A percentile compares a stretch with the other conserved stretches of the same genome.
phyloP scores from a whole-genome alignment of 176 grass and related monocot genomes.

The Avena eriantha region DNA sequence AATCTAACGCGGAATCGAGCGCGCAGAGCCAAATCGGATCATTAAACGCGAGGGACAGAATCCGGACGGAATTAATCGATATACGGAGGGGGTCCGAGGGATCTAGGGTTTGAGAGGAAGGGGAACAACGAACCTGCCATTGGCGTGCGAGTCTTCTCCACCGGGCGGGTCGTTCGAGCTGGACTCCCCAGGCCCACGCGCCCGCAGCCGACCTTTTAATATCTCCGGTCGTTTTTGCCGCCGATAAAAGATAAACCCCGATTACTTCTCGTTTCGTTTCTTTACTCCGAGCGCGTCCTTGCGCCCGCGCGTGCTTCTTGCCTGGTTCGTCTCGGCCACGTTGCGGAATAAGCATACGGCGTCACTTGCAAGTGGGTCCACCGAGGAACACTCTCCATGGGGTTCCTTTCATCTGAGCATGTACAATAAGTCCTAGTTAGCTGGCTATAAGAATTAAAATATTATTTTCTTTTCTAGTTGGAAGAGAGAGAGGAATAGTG shows the following conservation, averaged over 20 bases:
- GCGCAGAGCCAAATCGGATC: background rate
- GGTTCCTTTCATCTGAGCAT: background rate
- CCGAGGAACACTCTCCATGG: no score
- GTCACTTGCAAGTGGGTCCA: background rate
- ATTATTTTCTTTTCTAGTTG: no score
- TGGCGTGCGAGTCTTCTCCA: conserved; percentile 23
- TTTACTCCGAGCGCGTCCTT: background rate
- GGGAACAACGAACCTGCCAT: conserved; percentile 51
- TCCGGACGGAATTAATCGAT: background rate
- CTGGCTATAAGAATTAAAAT: no score
- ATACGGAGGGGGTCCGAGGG: background rate
- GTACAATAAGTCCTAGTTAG: no score
- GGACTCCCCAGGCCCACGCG: background rate
- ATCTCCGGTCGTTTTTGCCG: background rate
- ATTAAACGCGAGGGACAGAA: no score
- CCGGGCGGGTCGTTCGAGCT: conserved; percentile 5
- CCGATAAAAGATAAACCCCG: background rate
- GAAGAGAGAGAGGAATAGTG: no score
- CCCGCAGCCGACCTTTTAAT: background rate
- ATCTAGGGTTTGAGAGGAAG: conserved; percentile 28
- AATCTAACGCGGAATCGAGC: conserved; percentile 3
- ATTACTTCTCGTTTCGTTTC: background rate
- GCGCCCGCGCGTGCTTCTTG: background rate
- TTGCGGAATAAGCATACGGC: background rate
- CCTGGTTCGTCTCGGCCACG: conserved; percentile 10